Conservation (phyloP, 495 filamentous ascomycete genomes). For the Elasticomyces elasticus region DNA sequence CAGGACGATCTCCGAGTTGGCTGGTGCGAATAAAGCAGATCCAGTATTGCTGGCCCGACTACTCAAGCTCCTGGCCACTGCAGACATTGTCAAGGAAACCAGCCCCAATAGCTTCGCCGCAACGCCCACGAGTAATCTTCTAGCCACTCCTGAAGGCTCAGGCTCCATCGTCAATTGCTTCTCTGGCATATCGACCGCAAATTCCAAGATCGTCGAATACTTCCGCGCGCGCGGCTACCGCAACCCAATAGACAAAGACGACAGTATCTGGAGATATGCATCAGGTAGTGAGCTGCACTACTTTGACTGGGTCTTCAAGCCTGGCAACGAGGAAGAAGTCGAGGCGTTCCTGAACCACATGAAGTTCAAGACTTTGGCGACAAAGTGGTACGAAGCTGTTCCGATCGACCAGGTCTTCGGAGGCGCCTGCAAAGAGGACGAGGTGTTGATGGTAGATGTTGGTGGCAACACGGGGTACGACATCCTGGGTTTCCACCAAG, state of each 20-base stretch:
- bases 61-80: neutral
- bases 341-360: conserved; percentile 10
- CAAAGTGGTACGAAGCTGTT: conserved; percentile 6
- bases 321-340: neutral
- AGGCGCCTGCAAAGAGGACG: conserved; percentile 19
- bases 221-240: conserved; percentile 1
- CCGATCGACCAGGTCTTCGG: conserved; percentile 1
- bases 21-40: neutral
- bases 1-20: neutral
- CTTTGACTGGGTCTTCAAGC: conserved; percentile 9
- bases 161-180: neutral
- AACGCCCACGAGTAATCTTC: neutral
- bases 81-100: neutral
- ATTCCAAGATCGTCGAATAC: conserved; percentile 1
- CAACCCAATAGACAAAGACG: conserved; percentile 6
- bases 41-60: neutral
- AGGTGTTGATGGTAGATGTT: conserved; percentile 46
- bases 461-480: conserved; percentile 45
- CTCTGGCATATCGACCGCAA: neutral
- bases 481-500: conserved; percentile 34
- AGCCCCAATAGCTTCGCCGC: neutral
- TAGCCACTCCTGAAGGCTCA: neutral
- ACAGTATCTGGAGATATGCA: neutral
- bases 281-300: neutral
- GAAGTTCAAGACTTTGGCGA: conserved; percentile 3